phyloP scores from a whole-genome alignment of 768 basidiomycete species.

The Phlegmacium glaucopus region DNA sequence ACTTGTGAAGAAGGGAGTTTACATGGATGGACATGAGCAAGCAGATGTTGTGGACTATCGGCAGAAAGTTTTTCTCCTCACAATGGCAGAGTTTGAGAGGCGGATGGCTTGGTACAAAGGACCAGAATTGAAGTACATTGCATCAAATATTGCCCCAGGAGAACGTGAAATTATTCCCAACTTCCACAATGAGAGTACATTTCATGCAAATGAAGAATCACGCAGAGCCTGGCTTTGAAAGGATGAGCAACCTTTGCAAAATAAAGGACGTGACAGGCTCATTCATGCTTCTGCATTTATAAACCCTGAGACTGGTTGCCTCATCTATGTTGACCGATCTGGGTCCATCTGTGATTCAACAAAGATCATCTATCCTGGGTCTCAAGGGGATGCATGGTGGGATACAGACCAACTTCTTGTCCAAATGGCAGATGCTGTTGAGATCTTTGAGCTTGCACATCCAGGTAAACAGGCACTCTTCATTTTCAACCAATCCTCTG shows the following conservation, averaged over 20 bases:
- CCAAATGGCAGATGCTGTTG: constrained; percentile 31
- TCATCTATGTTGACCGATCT: constrained; percentile 20
- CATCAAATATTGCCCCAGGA: constrained; percentile 18
- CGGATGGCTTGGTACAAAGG: constrained; percentile 19
- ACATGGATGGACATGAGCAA: not conserved
- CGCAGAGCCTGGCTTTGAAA: constrained; percentile 11
- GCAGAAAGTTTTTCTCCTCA: too few relatives aligned
- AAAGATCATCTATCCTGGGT: constrained; percentile 35
- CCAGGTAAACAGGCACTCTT: constrained; percentile 29
- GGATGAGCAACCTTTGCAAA: constrained; percentile 22
- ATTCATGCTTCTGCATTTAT: constrained; percentile 42
- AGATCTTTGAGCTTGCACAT: constrained; percentile 33
- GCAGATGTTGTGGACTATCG: too few relatives aligned
- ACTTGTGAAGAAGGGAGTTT: constrained; percentile 28
- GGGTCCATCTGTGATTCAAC: constrained; percentile 28
- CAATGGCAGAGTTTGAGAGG: constrained; percentile 5
- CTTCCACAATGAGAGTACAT: constrained; percentile 31
- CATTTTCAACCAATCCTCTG: constrained; percentile 41
- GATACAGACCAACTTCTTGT: constrained; percentile 29
- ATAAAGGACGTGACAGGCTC: constrained; percentile 31
- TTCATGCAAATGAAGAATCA: constrained; percentile 25
- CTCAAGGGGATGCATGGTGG: constrained; percentile 36
- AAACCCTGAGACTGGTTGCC: constrained; percentile 26
- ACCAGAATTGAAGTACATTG: constrained; percentile 12
- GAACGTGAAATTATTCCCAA: constrained; percentile 23